A percentile compares a stretch with the other conserved stretches of the same genome.
These are phyloP conservation scores for Cutaneotrichosporon cavernicola DNA, from an alignment of 1,284 basidiomycete genomes.

Conservation along the genomic window DNA sequence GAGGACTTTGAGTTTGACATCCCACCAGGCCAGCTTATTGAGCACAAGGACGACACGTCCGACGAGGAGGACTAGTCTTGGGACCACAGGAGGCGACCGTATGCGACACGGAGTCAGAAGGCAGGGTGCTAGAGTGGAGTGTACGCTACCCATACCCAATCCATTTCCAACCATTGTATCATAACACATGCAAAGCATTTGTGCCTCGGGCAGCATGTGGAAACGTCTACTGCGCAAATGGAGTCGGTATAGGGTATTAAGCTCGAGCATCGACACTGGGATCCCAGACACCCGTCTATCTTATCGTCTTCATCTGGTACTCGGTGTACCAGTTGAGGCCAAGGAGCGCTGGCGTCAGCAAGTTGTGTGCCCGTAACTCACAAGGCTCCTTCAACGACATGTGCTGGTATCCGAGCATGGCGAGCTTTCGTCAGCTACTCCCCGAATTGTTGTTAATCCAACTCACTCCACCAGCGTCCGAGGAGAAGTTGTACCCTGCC, in stretches of 20 bases:
- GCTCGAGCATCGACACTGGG: background rate
- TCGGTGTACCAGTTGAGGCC: constrained; percentile 54
- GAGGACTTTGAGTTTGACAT: constrained; percentile 5
- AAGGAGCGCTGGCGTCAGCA: constrained; percentile 42
- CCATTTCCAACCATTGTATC: background rate
- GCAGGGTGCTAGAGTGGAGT: background rate
- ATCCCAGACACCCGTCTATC: constrained; percentile 16
- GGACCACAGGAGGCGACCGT: background rate
- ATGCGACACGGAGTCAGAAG: background rate
- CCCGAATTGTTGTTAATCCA: background rate
- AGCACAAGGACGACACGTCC: constrained; percentile 14
- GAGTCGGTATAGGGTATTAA: background rate
- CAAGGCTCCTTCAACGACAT: constrained; percentile 52
- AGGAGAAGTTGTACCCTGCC: constrained; percentile 52
- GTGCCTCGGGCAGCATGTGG: background rate
- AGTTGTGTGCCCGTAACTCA: constrained; percentile 26
- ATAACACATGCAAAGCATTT: background rate
- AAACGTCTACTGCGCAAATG: too few species aligned
- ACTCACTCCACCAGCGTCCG: constrained; percentile 51
- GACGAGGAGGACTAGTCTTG: constrained; percentile 6
- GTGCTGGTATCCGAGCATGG: constrained; percentile 55
- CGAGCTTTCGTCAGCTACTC: constrained; percentile 32
- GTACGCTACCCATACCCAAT: background rate
- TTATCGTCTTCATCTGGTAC: constrained; percentile 32
- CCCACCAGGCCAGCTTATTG: background rate